Percentiles rank a stretch among this genome's conserved stretches.
Conservation (phyloP, 2,329 filamentous ascomycete species). For the Penicillium sp. region DNA sequence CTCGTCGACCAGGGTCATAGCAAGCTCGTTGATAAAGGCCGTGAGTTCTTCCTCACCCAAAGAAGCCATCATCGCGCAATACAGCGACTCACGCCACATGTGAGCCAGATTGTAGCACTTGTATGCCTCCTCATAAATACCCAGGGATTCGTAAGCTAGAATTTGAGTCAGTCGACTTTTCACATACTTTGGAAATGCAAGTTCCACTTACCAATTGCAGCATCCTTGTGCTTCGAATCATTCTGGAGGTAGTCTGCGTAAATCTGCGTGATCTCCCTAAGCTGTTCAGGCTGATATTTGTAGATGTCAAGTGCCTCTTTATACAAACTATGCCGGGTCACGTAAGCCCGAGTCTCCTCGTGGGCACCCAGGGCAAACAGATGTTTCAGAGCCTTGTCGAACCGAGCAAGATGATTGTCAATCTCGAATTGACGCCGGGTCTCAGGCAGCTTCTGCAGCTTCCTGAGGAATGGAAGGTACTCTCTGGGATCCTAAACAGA, state of each 20-base stretch:
- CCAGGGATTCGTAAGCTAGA: constrained; percentile 78
- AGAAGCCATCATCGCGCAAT: constrained; percentile 70
- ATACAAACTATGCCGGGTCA: constrained; percentile 78
- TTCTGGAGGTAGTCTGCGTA: constrained; percentile 78
- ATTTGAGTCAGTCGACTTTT: constrained; percentile 9
- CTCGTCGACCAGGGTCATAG: constrained; percentile 74
- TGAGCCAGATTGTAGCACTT: constrained; percentile 82
- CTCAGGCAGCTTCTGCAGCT: constrained; percentile 72
- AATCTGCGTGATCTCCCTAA: constrained; percentile 69
- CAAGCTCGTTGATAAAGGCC: constrained; percentile 72
- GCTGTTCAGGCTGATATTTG: constrained; percentile 72
- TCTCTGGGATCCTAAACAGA: constrained; percentile 74
- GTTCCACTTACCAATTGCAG: constrained; percentile 62
- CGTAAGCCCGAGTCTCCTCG: constrained; percentile 76
- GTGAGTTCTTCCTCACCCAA: constrained; percentile 62
- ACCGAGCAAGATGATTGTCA: constrained; percentile 80
- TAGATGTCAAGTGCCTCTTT: constrained; percentile 75
- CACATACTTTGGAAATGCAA: not conserved
- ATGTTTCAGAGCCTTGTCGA: constrained; percentile 74
- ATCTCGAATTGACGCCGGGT: constrained; percentile 78
- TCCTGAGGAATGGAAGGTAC: constrained; percentile 92
- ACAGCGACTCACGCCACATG: constrained; percentile 89
- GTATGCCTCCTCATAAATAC: constrained; percentile 72
- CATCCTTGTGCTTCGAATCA: constrained; percentile 78
- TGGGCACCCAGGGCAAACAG: constrained; percentile 74